phyloP scores from a whole-genome alignment of 1,284 basidiomycete species.

The Sporisorium graminicola region DNA sequence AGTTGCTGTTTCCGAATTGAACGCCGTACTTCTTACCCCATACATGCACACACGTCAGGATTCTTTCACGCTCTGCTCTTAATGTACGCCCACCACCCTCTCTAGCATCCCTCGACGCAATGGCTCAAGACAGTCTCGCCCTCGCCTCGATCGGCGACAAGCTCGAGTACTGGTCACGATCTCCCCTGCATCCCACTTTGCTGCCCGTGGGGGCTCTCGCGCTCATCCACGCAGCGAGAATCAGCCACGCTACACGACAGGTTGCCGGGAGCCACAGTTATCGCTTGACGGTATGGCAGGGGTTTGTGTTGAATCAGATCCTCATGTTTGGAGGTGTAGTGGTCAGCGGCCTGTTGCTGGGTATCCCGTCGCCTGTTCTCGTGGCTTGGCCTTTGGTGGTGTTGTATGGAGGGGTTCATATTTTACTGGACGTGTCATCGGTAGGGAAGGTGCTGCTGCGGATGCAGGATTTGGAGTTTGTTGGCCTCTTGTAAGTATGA shows the following conservation, averaged over 20 bases:
- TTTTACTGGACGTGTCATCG: constrained; percentile 19
- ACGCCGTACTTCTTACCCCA: constrained; percentile 19
- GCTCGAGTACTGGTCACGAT: constrained; percentile 20
- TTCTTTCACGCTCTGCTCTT: background rate
- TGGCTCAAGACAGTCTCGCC: constrained; percentile 5
- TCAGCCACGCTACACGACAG: constrained; percentile 58
- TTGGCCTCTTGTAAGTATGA: constrained; percentile 28
- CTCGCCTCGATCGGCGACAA: constrained; percentile 21
- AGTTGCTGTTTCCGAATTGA: constrained; percentile 3
- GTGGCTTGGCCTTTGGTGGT: constrained; percentile 41
- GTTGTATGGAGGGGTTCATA: constrained; percentile 56
- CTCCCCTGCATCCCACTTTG: constrained; percentile 26
- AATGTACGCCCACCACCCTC: background rate
- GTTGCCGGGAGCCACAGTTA: constrained; percentile 42
- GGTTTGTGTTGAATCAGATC: constrained; percentile 55
- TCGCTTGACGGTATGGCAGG: constrained; percentile 47
- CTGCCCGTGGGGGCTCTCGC: constrained; percentile 47
- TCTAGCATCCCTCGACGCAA: background rate
- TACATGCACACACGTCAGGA: constrained; percentile 3
- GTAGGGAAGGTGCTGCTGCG: constrained; percentile 34
- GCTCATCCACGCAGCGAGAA: constrained; percentile 49
- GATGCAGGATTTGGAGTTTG: constrained; percentile 14
- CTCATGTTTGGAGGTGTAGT: constrained; percentile 58
- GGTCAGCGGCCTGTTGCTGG: constrained; percentile 41
- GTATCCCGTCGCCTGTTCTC: constrained; percentile 49